phyloP scores from a whole-genome alignment of 768 basidiomycete genomes.

The Suillus hirtellus region DNA sequence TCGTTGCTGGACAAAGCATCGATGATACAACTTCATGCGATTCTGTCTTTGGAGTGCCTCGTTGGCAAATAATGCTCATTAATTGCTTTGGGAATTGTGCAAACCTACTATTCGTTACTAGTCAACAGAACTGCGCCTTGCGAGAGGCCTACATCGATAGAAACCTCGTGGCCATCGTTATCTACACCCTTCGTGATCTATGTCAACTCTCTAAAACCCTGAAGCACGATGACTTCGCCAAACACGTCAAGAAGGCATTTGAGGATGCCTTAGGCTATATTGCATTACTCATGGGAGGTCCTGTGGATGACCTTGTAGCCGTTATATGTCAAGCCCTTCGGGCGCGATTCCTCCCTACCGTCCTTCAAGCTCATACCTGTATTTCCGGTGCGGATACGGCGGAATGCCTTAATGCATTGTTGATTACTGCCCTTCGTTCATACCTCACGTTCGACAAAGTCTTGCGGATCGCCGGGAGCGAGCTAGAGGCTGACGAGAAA shows the following conservation, averaged over 20 bases:
- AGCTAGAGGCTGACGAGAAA: constrained; percentile 5
- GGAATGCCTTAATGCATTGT: constrained; percentile 8
- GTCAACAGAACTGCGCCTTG: constrained; percentile 5
- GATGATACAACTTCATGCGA: constrained; percentile 2
- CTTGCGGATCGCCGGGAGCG: constrained; percentile 6
- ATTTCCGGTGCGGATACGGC: not conserved
- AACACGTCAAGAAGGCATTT: constrained; percentile 5
- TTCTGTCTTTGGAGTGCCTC: constrained; percentile 1
- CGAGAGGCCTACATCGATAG: constrained; percentile 6
- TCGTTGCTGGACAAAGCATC: constrained; percentile 4
- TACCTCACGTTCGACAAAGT: constrained; percentile 8
- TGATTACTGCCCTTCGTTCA: constrained; percentile 7
- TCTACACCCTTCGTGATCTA: constrained; percentile 6
- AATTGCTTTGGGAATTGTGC: constrained; percentile 10
- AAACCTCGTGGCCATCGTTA: constrained; percentile 1
- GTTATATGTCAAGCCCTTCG: constrained; percentile 7
- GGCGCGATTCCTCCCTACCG: constrained; percentile 3
- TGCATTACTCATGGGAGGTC: constrained; percentile 6
- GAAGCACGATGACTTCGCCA: constrained; percentile 5
- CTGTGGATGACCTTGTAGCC: constrained; percentile 8
- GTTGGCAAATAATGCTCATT: constrained; percentile 6
- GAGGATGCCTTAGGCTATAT: constrained; percentile 9
- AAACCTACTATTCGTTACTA: constrained; percentile 3
- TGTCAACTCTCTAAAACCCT: constrained; percentile 3
- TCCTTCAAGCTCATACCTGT: constrained; percentile 5